These are phyloP conservation scores for Mycena amicta DNA, from an alignment of 768 basidiomycete genomes.

Conservation along the genomic window DNA sequence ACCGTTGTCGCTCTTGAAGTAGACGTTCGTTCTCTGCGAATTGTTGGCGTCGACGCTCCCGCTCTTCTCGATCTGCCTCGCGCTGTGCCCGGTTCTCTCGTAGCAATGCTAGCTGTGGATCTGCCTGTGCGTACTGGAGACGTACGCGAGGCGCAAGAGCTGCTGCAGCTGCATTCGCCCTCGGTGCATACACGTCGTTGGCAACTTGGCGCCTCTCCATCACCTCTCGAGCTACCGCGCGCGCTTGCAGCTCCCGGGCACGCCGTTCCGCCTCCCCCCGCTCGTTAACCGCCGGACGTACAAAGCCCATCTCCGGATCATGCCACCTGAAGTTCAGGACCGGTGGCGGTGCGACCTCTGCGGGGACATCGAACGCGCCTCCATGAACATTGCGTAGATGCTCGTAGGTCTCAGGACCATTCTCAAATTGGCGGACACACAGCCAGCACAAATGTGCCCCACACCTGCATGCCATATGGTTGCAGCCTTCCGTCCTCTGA, in stretches of 20 bases:
- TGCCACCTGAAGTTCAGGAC: background rate
- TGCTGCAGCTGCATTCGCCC: background rate
- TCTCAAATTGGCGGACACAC: constrained; percentile 47
- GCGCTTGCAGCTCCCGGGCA: background rate
- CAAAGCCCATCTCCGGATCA: background rate
- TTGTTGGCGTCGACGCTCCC: background rate
- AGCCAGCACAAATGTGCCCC: constrained; percentile 58
- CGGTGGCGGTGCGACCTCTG: background rate
- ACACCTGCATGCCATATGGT: constrained; percentile 56
- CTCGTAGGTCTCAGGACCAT: constrained; percentile 30
- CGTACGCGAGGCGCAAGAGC: background rate
- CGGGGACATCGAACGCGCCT: constrained; percentile 10
- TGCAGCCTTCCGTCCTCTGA: constrained; percentile 56
- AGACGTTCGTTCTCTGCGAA: too few relatives aligned
- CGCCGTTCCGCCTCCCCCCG: background rate
- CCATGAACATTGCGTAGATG: constrained; percentile 38
- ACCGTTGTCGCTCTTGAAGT: background rate
- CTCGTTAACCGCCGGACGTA: background rate
- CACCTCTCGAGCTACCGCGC: too few relatives aligned
- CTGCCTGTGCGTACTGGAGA: background rate
- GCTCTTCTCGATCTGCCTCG: background rate
- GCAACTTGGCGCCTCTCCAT: too few relatives aligned
- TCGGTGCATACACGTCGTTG: background rate
- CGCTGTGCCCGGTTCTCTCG: background rate
- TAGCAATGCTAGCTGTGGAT: background rate